Conservation (phyloP, 164 flowering plant species). For the Annona squamosa region DNA sequence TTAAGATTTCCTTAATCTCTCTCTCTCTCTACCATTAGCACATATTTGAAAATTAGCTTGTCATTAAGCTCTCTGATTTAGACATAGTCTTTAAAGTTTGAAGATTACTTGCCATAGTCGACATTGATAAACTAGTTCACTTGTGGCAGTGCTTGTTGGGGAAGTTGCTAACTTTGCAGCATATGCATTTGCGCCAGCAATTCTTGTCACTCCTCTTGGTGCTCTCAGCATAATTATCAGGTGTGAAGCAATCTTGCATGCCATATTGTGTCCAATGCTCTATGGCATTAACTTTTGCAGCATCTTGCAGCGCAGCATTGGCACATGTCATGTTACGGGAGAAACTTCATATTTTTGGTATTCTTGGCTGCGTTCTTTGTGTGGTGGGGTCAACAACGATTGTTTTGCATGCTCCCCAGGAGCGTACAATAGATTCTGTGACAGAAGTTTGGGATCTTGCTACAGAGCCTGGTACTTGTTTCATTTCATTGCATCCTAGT, state of each 20-base stretch:
- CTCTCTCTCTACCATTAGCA: no score
- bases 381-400: conserved; percentile 92
- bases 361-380: conserved; percentile 84
- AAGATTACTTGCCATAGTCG: conserved; percentile 1
- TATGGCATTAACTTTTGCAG: conserved; percentile 6
- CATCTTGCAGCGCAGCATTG: conserved; percentile 73
- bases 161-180: conserved; percentile 93
- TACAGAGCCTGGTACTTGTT: conserved; percentile 74
- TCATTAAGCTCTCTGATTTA: not conserved
- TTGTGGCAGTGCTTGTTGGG: conserved; percentile 74
- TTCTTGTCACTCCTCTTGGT: conserved; percentile 88
- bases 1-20: no score
- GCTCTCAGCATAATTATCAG: conserved; percentile 94
- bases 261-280: not conserved
- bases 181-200: conserved; percentile 93
- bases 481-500: not conserved
- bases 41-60: not conserved
- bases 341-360: conserved; percentile 75
- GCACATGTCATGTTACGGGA: conserved; percentile 80
- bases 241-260: conserved; percentile 25
- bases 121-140: conserved; percentile 10
- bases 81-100: not conserved
- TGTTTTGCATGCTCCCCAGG: conserved; percentile 92
- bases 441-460: conserved; percentile 90
- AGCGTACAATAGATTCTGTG: conserved; percentile 73